Evolutionary conservation across 2,329 filamentous ascomycete species (phyloP).

Genomic region (Trichoderma sp.): DNA sequence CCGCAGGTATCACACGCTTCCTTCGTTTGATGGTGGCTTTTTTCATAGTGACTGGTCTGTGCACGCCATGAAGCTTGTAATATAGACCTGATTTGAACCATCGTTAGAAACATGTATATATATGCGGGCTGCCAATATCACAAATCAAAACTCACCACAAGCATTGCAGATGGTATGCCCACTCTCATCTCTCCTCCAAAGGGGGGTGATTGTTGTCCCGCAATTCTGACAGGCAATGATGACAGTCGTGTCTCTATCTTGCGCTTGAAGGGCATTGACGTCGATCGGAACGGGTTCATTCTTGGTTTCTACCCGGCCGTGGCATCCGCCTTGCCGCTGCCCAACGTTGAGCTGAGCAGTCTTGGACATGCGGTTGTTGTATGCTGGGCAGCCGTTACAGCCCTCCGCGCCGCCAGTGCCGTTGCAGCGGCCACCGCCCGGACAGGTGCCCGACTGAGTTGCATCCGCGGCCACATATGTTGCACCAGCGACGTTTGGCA

Average conservation of each 20-base stretch:
- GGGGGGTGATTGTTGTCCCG: conserved; percentile 90
- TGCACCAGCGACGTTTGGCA: conserved; percentile 53
- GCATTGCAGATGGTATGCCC: conserved; percentile 99
- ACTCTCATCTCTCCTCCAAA: conserved; percentile 92
- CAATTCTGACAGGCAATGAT: conserved; percentile 97
- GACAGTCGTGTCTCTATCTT: conserved; percentile 41
- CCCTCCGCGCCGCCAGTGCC: conserved; percentile 94
- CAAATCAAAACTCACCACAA: conserved; percentile 70
- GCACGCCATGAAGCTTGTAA: conserved; percentile 92
- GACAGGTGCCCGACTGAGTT: conserved; percentile 82
- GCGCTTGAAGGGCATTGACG: conserved; percentile 42
- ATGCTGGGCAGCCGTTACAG: conserved; percentile 94
- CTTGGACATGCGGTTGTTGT: conserved; percentile 95
- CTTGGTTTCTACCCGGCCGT: conserved; percentile 36
- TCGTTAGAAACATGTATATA: not conserved
- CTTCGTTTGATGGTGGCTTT: conserved; percentile 95
- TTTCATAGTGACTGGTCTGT: conserved; percentile 97
- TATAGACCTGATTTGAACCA: conserved; percentile 71
- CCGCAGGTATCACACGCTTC: conserved; percentile 88
- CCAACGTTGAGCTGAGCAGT: conserved; percentile 71
- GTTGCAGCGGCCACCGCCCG: conserved; percentile 92
- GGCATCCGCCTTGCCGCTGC: conserved; percentile 48
- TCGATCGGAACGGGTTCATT: conserved; percentile 41
- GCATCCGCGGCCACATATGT: conserved; percentile 80
- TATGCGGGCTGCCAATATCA: not conserved